Percentiles rank a stretch among this genome's conserved stretches.
phyloP scores from a whole-genome alignment of 2,329 filamentous ascomycete genomes.

The Colletotrichum lentis region DNA sequence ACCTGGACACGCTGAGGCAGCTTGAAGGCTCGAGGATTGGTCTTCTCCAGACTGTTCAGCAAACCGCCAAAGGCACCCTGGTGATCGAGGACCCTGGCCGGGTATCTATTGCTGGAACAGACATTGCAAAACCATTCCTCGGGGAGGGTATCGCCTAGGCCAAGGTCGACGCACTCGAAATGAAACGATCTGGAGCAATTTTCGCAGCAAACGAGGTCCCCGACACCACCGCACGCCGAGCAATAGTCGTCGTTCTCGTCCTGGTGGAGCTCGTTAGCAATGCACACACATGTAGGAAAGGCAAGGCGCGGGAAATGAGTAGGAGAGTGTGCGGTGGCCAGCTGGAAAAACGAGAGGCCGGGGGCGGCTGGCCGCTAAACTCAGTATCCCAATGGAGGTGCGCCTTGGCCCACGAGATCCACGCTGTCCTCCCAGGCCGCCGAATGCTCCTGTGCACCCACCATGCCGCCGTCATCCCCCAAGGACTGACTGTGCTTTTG shows the following conservation, averaged over 20 bases:
- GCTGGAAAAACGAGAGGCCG: slow-evolving; percentile 45
- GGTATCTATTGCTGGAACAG: slow-evolving; percentile 64
- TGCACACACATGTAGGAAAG: slow-evolving; percentile 34
- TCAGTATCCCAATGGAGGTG: slow-evolving; percentile 22
- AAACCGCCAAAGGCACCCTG: slow-evolving; percentile 68
- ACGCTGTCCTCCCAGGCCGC: slow-evolving; percentile 7
- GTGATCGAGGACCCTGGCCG: slow-evolving; percentile 56
- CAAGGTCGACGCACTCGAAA: slow-evolving; percentile 85
- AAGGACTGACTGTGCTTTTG: neutral
- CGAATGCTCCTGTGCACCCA: slow-evolving; percentile 4
- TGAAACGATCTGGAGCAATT: slow-evolving; percentile 91
- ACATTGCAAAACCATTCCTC: slow-evolving; percentile 88
- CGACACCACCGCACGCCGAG: slow-evolving; percentile 82
- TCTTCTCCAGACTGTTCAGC: slow-evolving; percentile 70
- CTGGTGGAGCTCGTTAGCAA: slow-evolving; percentile 51
- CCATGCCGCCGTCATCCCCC: neutral
- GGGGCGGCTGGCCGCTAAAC: slow-evolving; percentile 40
- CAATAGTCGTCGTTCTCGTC: slow-evolving; percentile 91
- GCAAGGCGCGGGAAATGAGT: slow-evolving; percentile 34
- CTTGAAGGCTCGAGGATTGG: slow-evolving; percentile 75
- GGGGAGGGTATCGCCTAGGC: slow-evolving; percentile 70
- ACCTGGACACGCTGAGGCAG: slow-evolving; percentile 76
- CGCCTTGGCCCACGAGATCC: slow-evolving; percentile 27
- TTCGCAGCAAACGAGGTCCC: slow-evolving; percentile 91
- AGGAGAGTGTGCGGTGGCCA: slow-evolving; percentile 18